phyloP scores from a whole-genome alignment of 2,329 filamentous ascomycete species.

The Hypoxylon sp. region DNA sequence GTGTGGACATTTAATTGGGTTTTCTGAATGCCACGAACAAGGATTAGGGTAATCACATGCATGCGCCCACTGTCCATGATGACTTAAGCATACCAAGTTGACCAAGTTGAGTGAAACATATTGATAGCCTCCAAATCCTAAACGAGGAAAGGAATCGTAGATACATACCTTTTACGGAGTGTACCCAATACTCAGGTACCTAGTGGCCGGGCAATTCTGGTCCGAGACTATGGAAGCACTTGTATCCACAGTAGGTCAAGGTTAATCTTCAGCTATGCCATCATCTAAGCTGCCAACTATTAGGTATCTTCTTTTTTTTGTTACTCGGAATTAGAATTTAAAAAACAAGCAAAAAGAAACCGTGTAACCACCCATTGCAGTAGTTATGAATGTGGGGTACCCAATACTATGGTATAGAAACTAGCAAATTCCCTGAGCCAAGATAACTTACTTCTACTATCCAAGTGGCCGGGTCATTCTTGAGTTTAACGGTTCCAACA shows the following conservation, averaged over 20 bases:
- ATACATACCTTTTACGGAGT: conserved; percentile 32
- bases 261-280: conserved; percentile 28
- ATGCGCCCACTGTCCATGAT: conserved; percentile 31
- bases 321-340: conserved; percentile 27
- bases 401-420: conserved; percentile 28
- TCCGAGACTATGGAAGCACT: conserved; percentile 35
- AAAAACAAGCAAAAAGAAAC: conserved; percentile 40
- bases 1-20: conserved; percentile 23
- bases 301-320: neutral
- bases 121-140: conserved; percentile 30
- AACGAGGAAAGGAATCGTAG: conserved; percentile 22
- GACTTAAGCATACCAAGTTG: conserved; percentile 30
- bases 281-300: conserved; percentile 21
- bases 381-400: conserved; percentile 25
- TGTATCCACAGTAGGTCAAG: conserved; percentile 32
- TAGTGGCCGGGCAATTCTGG: conserved; percentile 10
- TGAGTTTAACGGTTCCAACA: conserved; percentile 11
- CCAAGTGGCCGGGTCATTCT: conserved; percentile 27
- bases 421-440: conserved; percentile 19
- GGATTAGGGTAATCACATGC: conserved; percentile 36
- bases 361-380: conserved; percentile 30
- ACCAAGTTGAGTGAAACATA: conserved; percentile 37
- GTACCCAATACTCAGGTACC: conserved; percentile 23
- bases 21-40: conserved; percentile 22
- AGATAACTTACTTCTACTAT: conserved; percentile 16